Percentiles rank a stretch among this genome's conserved stretches.
These are phyloP conservation scores for Gloeopeniophorella convolvens DNA, from an alignment of 768 basidiomycete genomes.

Conservation along the genomic window DNA sequence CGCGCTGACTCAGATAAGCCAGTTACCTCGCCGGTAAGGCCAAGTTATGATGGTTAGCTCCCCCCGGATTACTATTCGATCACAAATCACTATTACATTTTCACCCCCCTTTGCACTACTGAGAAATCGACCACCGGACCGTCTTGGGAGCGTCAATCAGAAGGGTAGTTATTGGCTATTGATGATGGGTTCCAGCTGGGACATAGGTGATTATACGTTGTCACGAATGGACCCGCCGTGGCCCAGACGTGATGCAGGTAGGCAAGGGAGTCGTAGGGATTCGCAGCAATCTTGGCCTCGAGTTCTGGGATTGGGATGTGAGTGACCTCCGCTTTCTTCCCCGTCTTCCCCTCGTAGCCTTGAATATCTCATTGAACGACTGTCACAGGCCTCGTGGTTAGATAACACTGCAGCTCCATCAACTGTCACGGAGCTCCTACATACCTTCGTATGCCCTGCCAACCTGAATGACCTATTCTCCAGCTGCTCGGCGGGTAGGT, in stretches of 20 bases:
- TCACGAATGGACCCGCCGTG: slow-evolving; percentile 1
- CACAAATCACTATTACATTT: too few relatives aligned
- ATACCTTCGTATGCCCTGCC: slow-evolving; percentile 13
- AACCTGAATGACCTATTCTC: slow-evolving; percentile 8
- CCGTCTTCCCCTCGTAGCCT: slow-evolving; percentile 18
- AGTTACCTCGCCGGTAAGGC: too few relatives aligned
- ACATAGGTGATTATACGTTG: slow-evolving; percentile 14
- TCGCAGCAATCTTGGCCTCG: slow-evolving; percentile 12
- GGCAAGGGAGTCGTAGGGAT: slow-evolving; percentile 9
- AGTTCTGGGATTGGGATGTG: slow-evolving; percentile 13
- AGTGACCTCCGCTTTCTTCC: slow-evolving; percentile 19
- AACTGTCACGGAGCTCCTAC: not conserved
- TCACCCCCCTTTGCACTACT: too few relatives aligned
- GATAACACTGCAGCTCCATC: not conserved
- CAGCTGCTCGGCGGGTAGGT: slow-evolving; percentile 12
- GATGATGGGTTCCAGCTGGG: slow-evolving; percentile 18
- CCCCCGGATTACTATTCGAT: too few relatives aligned
- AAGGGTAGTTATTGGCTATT: not conserved
- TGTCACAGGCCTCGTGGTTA: not conserved
- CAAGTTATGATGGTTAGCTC: too few relatives aligned
- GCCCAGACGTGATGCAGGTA: slow-evolving; percentile 13
- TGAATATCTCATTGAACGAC: slow-evolving; percentile 22
- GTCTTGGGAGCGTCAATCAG: not conserved
- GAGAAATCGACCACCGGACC: not conserved
- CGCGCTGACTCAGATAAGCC: too few relatives aligned